Evolutionary conservation across 768 basidiomycete genomes (phyloP).

Genomic region (Boletus vinaceobasis): DNA sequence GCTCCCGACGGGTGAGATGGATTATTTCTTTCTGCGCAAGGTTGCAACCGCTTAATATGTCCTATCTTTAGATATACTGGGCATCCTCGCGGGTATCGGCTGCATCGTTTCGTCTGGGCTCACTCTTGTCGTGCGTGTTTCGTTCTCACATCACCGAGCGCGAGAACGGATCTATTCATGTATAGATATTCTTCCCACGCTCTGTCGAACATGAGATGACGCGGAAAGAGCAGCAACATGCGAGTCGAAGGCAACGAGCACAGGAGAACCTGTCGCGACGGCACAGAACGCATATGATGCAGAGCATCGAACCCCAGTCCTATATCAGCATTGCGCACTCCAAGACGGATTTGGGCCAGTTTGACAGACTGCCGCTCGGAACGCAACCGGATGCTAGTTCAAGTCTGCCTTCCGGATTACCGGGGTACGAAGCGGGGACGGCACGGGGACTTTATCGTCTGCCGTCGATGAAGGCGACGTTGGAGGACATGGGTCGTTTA

Average conservation of each 20-base stretch:
- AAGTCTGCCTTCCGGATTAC: slow-evolving; percentile 3
- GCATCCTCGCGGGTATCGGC: slow-evolving; percentile 56
- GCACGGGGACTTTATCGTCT: background rate
- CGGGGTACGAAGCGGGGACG: slow-evolving; percentile 33
- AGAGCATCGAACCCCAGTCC: background rate
- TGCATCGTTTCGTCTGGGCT: slow-evolving; percentile 65
- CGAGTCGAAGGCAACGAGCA: slow-evolving; percentile 1
- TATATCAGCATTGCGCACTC: slow-evolving; percentile 15
- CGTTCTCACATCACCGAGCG: too few species aligned
- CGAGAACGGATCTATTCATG: background rate
- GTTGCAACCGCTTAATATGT: background rate
- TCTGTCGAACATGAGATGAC: slow-evolving; percentile 66
- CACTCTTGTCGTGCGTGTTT: slow-evolving; percentile 57
- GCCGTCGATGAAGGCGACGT: slow-evolving; percentile 28
- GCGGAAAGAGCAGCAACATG: slow-evolving; percentile 42
- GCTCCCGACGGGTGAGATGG: slow-evolving; percentile 23
- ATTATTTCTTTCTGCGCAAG: too few species aligned
- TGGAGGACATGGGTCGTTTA: slow-evolving; percentile 25
- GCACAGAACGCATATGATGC: background rate
- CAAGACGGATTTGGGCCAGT: background rate
- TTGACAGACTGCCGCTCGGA: background rate
- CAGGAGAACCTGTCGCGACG: slow-evolving; percentile 16
- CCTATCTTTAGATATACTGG: slow-evolving; percentile 49
- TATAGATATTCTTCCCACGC: slow-evolving; percentile 81
- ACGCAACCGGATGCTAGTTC: background rate